These are phyloP conservation scores for Stephanodiscus triporus DNA, from an alignment of 108 stramenopile genomes.

Conservation along the genomic window DNA sequence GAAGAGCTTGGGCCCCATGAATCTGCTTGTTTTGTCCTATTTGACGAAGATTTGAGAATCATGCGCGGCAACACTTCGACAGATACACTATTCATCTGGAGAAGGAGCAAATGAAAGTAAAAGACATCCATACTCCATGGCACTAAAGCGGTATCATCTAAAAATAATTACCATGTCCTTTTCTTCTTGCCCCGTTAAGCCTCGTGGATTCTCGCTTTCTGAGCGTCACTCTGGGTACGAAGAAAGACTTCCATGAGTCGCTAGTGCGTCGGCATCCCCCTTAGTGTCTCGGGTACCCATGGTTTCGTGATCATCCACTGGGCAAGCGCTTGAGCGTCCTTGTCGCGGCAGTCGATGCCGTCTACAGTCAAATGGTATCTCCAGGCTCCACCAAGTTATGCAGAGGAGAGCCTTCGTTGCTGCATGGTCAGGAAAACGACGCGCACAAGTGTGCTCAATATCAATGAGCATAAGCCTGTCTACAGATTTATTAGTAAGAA, in stretches of 20 bases:
- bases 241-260: neutral
- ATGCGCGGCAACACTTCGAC: slow-evolving; percentile 87
- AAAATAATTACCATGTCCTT: too few relatives aligned
- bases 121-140: neutral
- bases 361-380: slow-evolving; percentile 40
- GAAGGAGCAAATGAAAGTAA: slow-evolving; percentile 32
- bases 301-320: slow-evolving; percentile 36
- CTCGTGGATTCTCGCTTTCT: too few relatives aligned
- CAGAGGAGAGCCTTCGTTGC: slow-evolving; percentile 11
- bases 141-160: too few relatives aligned
- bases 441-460: too few relatives aligned
- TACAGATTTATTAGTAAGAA: too few relatives aligned
- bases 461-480: too few relatives aligned
- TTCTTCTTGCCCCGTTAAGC: too few relatives aligned
- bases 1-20: slow-evolving; percentile 82
- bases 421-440: too few relatives aligned
- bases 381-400: slow-evolving; percentile 24
- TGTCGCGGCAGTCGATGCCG: slow-evolving; percentile 22
- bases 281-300: slow-evolving; percentile 15
- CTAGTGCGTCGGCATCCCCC: slow-evolving; percentile 2
- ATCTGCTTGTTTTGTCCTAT: slow-evolving; percentile 76
- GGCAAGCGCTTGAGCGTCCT: slow-evolving; percentile 12
- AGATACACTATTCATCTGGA: slow-evolving; percentile 79
- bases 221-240: neutral
- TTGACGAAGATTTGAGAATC: slow-evolving; percentile 77